A percentile compares a stretch with the other conserved stretches of the same genome.
Evolutionary conservation across 2,329 filamentous ascomycete genomes (phyloP).

Genomic region (Pseudogymnoascus sp.): DNA sequence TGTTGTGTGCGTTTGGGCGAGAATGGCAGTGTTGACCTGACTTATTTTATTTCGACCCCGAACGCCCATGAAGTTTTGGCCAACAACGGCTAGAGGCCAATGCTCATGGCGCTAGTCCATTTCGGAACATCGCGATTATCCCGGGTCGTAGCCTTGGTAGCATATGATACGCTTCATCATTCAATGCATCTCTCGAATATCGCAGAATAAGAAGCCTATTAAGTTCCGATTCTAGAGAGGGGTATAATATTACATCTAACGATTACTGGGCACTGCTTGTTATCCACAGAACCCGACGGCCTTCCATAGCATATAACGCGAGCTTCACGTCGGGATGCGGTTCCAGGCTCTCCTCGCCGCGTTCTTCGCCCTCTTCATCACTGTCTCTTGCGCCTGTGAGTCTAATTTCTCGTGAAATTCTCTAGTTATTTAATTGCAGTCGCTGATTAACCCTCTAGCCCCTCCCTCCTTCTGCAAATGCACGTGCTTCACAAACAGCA

Average conservation of each 20-base stretch:
- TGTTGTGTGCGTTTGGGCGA: background rate
- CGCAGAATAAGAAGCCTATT: background rate
- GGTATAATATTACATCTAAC: background rate
- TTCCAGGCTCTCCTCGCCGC: conserved; percentile 19
- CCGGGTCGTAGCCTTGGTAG: conserved; percentile 1
- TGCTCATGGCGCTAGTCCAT: background rate
- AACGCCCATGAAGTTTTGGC: conserved; percentile 9
- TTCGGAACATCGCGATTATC: conserved; percentile 2
- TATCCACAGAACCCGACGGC: background rate
- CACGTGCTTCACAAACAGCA: conserved; percentile 64
- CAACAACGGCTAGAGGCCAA: conserved; percentile 2
- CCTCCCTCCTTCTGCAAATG: conserved; percentile 64
- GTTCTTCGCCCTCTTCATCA: conserved; percentile 24
- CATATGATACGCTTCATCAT: conserved; percentile 1
- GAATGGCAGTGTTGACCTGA: background rate
- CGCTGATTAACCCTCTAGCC: conserved; percentile 37
- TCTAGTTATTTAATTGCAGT: background rate
- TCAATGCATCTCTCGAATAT: background rate
- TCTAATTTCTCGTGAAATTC: background rate
- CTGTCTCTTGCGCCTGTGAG: conserved; percentile 26
- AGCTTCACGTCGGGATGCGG: background rate
- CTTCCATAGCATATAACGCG: background rate
- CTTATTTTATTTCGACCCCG: conserved; percentile 1
- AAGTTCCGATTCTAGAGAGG: background rate
- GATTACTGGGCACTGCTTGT: background rate